Conservation (phyloP, 2,329 filamentous ascomycete species). For the Stagonosporopsis vannaccii region DNA sequence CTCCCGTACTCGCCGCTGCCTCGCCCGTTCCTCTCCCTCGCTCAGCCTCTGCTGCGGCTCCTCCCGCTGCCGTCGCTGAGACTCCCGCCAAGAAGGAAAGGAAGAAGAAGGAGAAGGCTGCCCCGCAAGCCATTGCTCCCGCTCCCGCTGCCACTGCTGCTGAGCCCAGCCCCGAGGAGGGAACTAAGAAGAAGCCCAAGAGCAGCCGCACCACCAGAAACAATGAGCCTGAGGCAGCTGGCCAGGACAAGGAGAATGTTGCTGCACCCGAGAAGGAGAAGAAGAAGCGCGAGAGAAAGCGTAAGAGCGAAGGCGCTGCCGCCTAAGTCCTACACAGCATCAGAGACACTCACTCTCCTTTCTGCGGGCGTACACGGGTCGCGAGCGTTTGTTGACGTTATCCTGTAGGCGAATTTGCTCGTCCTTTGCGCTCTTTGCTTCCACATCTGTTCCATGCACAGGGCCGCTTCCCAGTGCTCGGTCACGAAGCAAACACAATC, state of each 20-base stretch:
- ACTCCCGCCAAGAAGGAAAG: constrained; percentile 44
- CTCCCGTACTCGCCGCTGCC: constrained; percentile 24
- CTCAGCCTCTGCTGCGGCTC: constrained; percentile 23
- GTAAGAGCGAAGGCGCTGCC: constrained; percentile 42
- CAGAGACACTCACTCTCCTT: neutral
- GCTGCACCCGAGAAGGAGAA: constrained; percentile 31
- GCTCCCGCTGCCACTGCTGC: constrained; percentile 31
- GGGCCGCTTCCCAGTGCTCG: neutral
- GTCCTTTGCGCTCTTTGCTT: neutral
- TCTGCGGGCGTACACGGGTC: neutral
- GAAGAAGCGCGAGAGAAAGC: constrained; percentile 47
- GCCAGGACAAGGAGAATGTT: constrained; percentile 34
- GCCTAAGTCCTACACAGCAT: constrained; percentile 21
- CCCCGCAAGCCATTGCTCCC: constrained; percentile 36
- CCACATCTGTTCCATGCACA: neutral
- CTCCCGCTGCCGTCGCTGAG: constrained; percentile 20
- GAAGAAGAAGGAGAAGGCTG: constrained; percentile 44
- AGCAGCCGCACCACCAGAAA: constrained; percentile 43
- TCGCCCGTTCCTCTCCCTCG: constrained; percentile 39
- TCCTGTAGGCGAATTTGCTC: neutral
- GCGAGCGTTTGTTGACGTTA: neutral
- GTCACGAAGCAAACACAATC: too few species aligned
- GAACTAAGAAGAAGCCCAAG: constrained; percentile 47
- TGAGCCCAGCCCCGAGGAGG: constrained; percentile 42
- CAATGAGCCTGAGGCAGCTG: constrained; percentile 36